Conservation (phyloP, 2,329 filamentous ascomycete species). For the Zymoseptoria passerinii region DNA sequence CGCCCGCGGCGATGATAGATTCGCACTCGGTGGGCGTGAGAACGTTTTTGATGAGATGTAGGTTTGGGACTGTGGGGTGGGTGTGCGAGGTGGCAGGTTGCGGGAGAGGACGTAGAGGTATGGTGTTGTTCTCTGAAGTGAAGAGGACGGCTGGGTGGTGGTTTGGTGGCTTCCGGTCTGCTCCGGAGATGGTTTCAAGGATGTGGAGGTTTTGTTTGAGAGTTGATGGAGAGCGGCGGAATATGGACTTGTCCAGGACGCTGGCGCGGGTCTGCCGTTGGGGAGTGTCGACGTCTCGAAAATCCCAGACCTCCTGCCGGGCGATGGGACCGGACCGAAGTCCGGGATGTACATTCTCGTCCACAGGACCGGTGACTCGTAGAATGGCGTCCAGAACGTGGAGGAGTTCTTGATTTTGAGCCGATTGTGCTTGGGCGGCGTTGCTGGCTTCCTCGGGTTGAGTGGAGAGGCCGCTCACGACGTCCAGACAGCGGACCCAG, state of each 20-base stretch:
- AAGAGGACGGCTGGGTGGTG: slow-evolving; percentile 59
- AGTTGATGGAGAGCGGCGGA: slow-evolving; percentile 33
- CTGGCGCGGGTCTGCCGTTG: slow-evolving; percentile 46
- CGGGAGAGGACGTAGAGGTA: slow-evolving; percentile 39
- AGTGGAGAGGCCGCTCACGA: slow-evolving; percentile 57
- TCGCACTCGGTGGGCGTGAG: slow-evolving; percentile 55
- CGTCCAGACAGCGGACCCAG: slow-evolving; percentile 64
- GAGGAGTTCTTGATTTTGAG: slow-evolving; percentile 49
- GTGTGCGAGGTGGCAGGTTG: slow-evolving; percentile 47
- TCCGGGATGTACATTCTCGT: slow-evolving; percentile 29
- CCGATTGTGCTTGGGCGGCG: slow-evolving; percentile 31
- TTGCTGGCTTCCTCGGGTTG: slow-evolving; percentile 39
- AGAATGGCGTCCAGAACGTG: slow-evolving; percentile 56
- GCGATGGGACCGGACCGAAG: slow-evolving; percentile 41
- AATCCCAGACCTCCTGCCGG: slow-evolving; percentile 54
- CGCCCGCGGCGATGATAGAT: slow-evolving; percentile 58
- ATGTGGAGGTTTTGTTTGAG: slow-evolving; percentile 43
- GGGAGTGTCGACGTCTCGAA: slow-evolving; percentile 37
- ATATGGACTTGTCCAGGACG: slow-evolving; percentile 51
- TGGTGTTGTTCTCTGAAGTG: slow-evolving; percentile 49
- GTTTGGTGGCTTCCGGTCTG: slow-evolving; percentile 58
- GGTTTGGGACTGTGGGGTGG: slow-evolving; percentile 55
- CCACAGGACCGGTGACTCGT: slow-evolving; percentile 54
- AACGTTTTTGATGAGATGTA: slow-evolving; percentile 53
- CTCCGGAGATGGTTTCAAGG: slow-evolving; percentile 54